Percentiles rank a stretch among this genome's conserved stretches.
Conservation (phyloP, 73 alveolate genomes). For the Paramecium tetraurelia region DNA sequence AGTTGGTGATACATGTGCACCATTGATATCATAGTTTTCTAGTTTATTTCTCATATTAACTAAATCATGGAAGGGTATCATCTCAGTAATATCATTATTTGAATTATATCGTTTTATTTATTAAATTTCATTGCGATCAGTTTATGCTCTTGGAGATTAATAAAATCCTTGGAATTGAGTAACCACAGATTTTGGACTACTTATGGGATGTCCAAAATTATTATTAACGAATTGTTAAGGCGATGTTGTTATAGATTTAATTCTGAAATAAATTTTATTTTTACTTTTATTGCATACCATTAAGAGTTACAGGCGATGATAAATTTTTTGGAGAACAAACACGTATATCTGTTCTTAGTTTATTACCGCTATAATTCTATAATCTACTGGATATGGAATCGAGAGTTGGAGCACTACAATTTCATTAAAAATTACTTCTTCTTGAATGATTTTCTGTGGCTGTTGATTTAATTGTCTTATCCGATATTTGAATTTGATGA, state of each 20-base stretch:
- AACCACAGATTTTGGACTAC: background rate
- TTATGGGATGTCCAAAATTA: background rate
- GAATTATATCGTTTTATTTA: background rate
- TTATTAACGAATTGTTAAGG: background rate
- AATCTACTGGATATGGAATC: background rate
- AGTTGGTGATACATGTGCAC: background rate
- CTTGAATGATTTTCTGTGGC: background rate
- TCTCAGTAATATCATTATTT: background rate
- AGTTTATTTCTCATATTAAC: conserved; percentile 24
- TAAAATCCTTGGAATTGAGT: background rate
- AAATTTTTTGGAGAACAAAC: background rate
- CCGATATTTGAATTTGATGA: background rate
- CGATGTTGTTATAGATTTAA: background rate
- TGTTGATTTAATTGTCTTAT: background rate
- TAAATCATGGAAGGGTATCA: background rate
- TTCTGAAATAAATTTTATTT: background rate
- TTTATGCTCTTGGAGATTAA: background rate
- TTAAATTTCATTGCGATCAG: background rate
- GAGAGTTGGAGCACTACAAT: conserved; percentile 24
- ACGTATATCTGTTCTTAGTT: background rate
- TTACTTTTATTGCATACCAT: conserved; percentile 40
- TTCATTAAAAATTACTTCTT: background rate
- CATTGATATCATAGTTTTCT: background rate
- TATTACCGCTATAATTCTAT: background rate
- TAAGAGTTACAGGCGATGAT: background rate